Base-by-base conservation (phyloP, 768 basidiomycete species). In the Mrakia gelida region DNA sequence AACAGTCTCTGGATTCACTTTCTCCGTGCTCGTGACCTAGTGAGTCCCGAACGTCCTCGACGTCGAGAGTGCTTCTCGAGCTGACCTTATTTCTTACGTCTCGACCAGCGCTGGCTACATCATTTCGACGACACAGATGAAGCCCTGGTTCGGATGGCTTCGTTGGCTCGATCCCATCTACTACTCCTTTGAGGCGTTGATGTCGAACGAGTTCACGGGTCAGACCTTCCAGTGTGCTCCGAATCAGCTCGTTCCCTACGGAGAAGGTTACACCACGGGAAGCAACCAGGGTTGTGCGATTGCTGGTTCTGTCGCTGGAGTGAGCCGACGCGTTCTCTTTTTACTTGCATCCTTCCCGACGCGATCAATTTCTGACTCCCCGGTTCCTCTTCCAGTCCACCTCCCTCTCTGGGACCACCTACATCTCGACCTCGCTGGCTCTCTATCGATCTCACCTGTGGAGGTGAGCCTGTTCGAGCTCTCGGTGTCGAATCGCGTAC, bases 201-300 rank as follows among this genome's bases (percentile, higher is more conserved):
- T 95, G 90, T 89, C 91, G 84, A 95, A 94, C 83, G 94, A 95
- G 83, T 93, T 94, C 84, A 88, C 86, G 86, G 88, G 89, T 26
- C 89, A 89, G 45, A 83, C 88, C n/a, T 92, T 90, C 71, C 5
- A 67, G 7, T 85, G 85, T 76, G 80, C 81, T 9, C n/a, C 70
- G 9, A 82, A 41, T 7, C 34, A 54, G 18, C 67, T 81, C 63
- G 81, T 85, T 23, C 85, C 85, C 4, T 71, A 79, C 21, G 82
- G 82, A 0, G 81, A 82, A 3, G 80, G 76, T 1, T 84, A 84
- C 74, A 80, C 78, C 26, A 76, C 75, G 23, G 77, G 82, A 1
- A 77, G 77, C 0, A 75, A 79, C 30, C 65, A 34, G 11, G 75
- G 75, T 23, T 70, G 75, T n/a, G 63, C 63, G 21, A 67, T 52